Conservation (phyloP, 2,329 filamentous ascomycete species). For the Fusarium nurragi region DNA sequence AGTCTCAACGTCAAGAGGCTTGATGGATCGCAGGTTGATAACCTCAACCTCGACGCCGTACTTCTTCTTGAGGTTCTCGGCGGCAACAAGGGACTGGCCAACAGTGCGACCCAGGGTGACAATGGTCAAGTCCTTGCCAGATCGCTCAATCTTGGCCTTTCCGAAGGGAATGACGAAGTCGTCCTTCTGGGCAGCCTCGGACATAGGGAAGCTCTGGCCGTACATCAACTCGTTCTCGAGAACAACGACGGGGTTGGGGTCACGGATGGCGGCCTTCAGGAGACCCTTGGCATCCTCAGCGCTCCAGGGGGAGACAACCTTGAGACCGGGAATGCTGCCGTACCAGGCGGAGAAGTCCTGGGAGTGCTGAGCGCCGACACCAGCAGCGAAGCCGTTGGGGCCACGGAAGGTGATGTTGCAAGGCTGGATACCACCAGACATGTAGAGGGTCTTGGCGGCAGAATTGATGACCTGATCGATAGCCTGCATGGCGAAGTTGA, state of each 20-base stretch:
- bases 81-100: slow-evolving; percentile 87
- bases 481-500: slow-evolving; percentile 99
- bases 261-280: slow-evolving; percentile 95
- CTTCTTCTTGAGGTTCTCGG: slow-evolving; percentile 92
- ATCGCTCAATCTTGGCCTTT: slow-evolving; percentile 98
- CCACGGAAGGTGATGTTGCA: slow-evolving; percentile 99
- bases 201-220: slow-evolving; percentile 96
- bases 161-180: slow-evolving; percentile 98
- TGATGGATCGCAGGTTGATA: slow-evolving; percentile 97
- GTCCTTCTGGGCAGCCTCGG: slow-evolving; percentile 91
- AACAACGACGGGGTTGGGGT: slow-evolving; percentile 95
- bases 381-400: slow-evolving; percentile 95
- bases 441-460: slow-evolving; percentile 98
- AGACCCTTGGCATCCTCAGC: slow-evolving; percentile 98
- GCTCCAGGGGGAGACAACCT: slow-evolving; percentile 96
- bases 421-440: slow-evolving; percentile 99
- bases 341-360: slow-evolving; percentile 99
- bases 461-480: slow-evolving; percentile 99
- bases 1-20: slow-evolving; percentile 93
- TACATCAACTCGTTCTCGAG: slow-evolving; percentile 93
- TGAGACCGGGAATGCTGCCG: slow-evolving; percentile 95
- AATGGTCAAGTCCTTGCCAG: slow-evolving; percentile 94
- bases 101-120: slow-evolving; percentile 95
- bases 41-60: slow-evolving; percentile 97
- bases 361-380: slow-evolving; percentile 97